Percentiles rank a stretch among this genome's conserved stretches.
These are phyloP conservation scores for Marasmius sp. DNA, from an alignment of 1,284 basidiomycete genomes.

Conservation along the genomic window DNA sequence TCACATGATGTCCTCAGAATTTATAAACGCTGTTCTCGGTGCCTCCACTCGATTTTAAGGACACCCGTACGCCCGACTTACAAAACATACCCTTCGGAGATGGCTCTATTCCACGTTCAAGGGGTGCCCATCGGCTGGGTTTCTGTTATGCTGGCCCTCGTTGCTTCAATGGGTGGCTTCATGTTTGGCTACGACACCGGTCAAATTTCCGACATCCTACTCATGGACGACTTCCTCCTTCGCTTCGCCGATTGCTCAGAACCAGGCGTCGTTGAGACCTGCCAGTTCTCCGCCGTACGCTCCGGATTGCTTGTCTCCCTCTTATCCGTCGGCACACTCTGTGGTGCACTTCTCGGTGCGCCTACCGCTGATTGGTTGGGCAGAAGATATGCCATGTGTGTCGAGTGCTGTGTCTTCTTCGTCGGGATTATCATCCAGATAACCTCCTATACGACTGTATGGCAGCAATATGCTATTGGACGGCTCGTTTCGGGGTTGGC, in stretches of 20 bases:
- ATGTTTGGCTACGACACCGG: slow-evolving; percentile 80
- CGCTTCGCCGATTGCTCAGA: slow-evolving; percentile 58
- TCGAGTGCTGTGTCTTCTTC: slow-evolving; percentile 65
- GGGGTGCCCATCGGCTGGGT: slow-evolving; percentile 58
- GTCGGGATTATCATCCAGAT: slow-evolving; percentile 71
- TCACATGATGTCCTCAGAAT: no score
- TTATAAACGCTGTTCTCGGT: no score
- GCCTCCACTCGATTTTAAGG: no score
- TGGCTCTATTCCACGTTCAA: slow-evolving; percentile 26
- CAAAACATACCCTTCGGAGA: slow-evolving; percentile 1
- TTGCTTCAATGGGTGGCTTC: slow-evolving; percentile 80
- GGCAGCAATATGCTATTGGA: slow-evolving; percentile 71
- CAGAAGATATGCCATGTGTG: slow-evolving; percentile 68
- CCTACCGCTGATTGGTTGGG: slow-evolving; percentile 70
- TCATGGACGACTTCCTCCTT: slow-evolving; percentile 72
- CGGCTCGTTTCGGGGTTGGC: slow-evolving; percentile 68
- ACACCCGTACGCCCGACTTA: no score
- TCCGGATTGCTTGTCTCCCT: slow-evolving; percentile 70
- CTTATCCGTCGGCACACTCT: slow-evolving; percentile 64
- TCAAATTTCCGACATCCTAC: slow-evolving; percentile 75
- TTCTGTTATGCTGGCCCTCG: slow-evolving; percentile 64
- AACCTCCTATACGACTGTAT: slow-evolving; percentile 38
- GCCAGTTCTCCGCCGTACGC: slow-evolving; percentile 52
- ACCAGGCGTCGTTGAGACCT: slow-evolving; percentile 39
- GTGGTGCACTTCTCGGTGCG: slow-evolving; percentile 61